Percentiles rank a stretch among this genome's conserved stretches.
These are phyloP conservation scores for Coemansia sp. DNA, from an alignment of 192 early-diverging fungal species.

Conservation along the genomic window DNA sequence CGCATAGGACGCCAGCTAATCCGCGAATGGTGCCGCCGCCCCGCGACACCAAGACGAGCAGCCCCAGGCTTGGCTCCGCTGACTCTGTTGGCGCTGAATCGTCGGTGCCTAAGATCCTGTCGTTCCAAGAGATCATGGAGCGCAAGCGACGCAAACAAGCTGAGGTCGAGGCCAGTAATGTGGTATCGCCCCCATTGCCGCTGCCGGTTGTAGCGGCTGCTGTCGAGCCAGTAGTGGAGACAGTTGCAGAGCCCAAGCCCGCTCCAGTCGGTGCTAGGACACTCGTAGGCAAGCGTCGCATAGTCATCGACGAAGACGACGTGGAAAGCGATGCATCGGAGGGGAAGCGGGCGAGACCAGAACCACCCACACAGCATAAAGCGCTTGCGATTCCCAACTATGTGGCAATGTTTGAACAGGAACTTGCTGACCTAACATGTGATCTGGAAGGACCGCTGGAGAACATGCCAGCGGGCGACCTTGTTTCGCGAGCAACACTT, in stretches of 20 bases:
- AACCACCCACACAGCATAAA: background rate
- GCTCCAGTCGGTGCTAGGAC: background rate
- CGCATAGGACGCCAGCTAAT: background rate
- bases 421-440: slow-evolving; percentile 26
- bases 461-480: slow-evolving; percentile 31
- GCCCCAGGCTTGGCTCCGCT: background rate
- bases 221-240: background rate
- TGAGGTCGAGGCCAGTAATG: background rate
- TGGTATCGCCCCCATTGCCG: background rate
- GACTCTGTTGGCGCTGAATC: background rate
- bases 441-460: slow-evolving; percentile 42
- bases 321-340: slow-evolving; percentile 24
- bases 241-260: background rate
- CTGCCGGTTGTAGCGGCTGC: background rate
- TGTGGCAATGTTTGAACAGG: slow-evolving; percentile 38
- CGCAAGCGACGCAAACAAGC: slow-evolving; percentile 40
- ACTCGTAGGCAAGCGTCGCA: slow-evolving; percentile 14
- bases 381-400: slow-evolving; percentile 15
- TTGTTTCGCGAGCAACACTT: slow-evolving; percentile 33
- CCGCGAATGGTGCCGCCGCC: slow-evolving; percentile 1
- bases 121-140: slow-evolving; percentile 47
- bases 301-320: slow-evolving; percentile 14
- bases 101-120: slow-evolving; percentile 30
- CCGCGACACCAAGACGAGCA: background rate
- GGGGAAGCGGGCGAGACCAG: slow-evolving; percentile 23